A percentile compares a stretch with the other conserved stretches of the same genome.
Evolutionary conservation across 2,329 filamentous ascomycete species (phyloP).

Genomic region (Raffaelea arxii): DNA sequence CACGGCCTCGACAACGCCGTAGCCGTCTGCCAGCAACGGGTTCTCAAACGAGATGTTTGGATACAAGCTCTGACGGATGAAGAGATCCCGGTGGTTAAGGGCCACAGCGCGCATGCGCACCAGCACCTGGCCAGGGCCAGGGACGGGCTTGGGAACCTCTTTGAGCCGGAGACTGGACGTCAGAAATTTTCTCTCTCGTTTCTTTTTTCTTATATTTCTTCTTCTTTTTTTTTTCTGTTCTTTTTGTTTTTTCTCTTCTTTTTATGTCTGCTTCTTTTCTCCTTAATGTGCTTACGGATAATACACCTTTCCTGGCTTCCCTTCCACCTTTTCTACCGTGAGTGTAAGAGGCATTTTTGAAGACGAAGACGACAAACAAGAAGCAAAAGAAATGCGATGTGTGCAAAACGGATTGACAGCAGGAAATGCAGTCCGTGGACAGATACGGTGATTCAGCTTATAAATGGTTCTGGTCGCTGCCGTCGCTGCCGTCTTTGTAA

Average conservation of each 20-base stretch:
- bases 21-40: slow-evolving; percentile 76
- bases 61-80: slow-evolving; percentile 87
- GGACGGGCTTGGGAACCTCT: slow-evolving; percentile 51
- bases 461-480: too few relatives aligned
- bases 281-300: slow-evolving; percentile 69
- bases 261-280: too few relatives aligned
- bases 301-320: slow-evolving; percentile 79
- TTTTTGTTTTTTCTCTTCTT: too few relatives aligned
- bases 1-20: slow-evolving; percentile 58
- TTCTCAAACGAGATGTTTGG: slow-evolving; percentile 70
- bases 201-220: too few relatives aligned
- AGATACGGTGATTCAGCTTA: too few relatives aligned
- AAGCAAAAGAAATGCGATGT: too few relatives aligned
- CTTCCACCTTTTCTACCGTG: slow-evolving; percentile 56
- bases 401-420: too few relatives aligned
- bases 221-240: too few relatives aligned
- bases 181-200: too few relatives aligned
- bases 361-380: background rate
- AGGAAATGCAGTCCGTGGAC: too few relatives aligned
- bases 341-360: slow-evolving; percentile 44
- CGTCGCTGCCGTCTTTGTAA: too few relatives aligned
- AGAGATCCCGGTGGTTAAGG: slow-evolving; percentile 91
- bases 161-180: slow-evolving; percentile 46
- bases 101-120: slow-evolving; percentile 69
- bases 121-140: slow-evolving; percentile 59